A percentile compares a stretch with the other conserved stretches of the same genome.
Conservation (phyloP, 257 asterid species). For the Plantago ovata region DNA sequence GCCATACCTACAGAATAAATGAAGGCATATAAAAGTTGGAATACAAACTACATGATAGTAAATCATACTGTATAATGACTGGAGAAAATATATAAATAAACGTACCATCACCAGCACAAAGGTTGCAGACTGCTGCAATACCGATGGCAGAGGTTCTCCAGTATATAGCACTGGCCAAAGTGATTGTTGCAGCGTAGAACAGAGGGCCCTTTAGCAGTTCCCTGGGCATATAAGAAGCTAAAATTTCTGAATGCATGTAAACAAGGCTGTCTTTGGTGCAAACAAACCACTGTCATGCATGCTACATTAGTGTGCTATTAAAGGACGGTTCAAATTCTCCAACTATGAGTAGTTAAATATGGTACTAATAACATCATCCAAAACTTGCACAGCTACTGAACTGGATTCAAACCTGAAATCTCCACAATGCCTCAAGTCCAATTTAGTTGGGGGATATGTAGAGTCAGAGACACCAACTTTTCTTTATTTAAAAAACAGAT, state of each 20-base stretch:
- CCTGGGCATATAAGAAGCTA: slow-evolving; percentile 40
- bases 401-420: not conserved
- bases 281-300: too few species aligned
- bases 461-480: too few species aligned
- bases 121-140: slow-evolving; percentile 79
- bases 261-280: not conserved
- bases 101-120: slow-evolving; percentile 96
- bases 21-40: not conserved
- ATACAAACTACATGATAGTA: not conserved
- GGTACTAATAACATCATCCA: slow-evolving; percentile 1
- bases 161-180: slow-evolving; percentile 66
- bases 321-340: too few species aligned
- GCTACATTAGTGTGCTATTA: too few species aligned
- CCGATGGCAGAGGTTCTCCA: slow-evolving; percentile 95
- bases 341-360: not conserved
- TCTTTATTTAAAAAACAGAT: slow-evolving; percentile 2
- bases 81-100: not conserved
- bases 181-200: slow-evolving; percentile 76
- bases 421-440: slow-evolving; percentile 9
- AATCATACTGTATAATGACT: not conserved
- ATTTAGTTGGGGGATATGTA: not conserved
- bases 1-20: slow-evolving; percentile 59
- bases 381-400: not conserved
- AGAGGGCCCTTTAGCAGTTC: slow-evolving; percentile 94
- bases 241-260: slow-evolving; percentile 3